Evolutionary conservation across 1,284 basidiomycete species (phyloP).

Genomic region (Ganoderma meredithae): DNA sequence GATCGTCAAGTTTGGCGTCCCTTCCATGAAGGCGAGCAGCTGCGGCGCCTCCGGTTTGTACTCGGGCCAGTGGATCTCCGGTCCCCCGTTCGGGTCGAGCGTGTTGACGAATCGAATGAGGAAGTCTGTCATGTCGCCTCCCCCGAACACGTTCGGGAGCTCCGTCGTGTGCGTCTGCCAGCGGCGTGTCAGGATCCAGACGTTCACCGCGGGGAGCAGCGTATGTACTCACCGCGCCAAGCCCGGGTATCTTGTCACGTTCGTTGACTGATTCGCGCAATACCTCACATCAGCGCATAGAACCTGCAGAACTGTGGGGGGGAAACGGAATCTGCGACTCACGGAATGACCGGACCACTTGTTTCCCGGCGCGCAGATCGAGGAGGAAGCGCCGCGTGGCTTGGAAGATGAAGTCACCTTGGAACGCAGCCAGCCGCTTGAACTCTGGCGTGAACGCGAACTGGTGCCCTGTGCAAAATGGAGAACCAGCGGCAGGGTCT

Average conservation of each 20-base stretch:
- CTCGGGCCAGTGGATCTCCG: constrained; percentile 53
- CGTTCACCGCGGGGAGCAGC: too few species aligned
- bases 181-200: background rate
- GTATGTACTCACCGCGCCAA: constrained; percentile 40
- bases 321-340: constrained; percentile 24
- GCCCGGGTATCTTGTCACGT: constrained; percentile 51
- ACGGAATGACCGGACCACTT: constrained; percentile 58
- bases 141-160: constrained; percentile 29
- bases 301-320: background rate
- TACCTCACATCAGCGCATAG: too few species aligned
- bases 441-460: constrained; percentile 56
- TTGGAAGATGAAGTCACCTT: constrained; percentile 58
- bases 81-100: constrained; percentile 43
- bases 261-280: constrained; percentile 47
- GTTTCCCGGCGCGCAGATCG: constrained; percentile 35
- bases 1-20: constrained; percentile 43
- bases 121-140: constrained; percentile 33
- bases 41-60: constrained; percentile 49
- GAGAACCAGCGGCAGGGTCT: constrained; percentile 54
- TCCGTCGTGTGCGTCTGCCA: constrained; percentile 29
- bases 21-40: constrained; percentile 56
- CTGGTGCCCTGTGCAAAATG: constrained; percentile 53
- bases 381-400: constrained; percentile 46
- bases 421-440: constrained; percentile 57
- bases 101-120: constrained; percentile 31